These are phyloP conservation scores for Amphichorda felina DNA, from an alignment of 2,329 filamentous ascomycete genomes.

Conservation along the genomic window DNA sequence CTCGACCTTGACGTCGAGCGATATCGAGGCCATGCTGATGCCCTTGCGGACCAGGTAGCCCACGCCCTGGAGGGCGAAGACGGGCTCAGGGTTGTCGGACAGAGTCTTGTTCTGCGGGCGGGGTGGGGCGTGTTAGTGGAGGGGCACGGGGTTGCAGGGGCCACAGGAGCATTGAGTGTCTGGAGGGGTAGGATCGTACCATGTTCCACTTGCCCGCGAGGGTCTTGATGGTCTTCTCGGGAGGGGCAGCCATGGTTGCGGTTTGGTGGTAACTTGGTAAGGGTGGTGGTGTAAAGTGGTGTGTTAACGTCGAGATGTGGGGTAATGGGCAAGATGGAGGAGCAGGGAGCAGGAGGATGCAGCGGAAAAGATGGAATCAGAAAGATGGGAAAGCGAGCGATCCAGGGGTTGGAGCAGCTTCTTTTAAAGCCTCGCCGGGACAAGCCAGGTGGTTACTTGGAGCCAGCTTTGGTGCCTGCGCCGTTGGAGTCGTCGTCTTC, in stretches of 20 bases:
- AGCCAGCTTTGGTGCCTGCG: no score
- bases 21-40: constrained; percentile 57
- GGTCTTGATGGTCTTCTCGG: constrained; percentile 52
- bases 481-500: no score
- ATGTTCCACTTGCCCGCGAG: constrained; percentile 59
- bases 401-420: no score
- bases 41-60: constrained; percentile 63
- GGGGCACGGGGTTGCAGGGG: no score
- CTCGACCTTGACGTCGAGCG: constrained; percentile 49
- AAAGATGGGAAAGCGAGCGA: no score
- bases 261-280: not conserved
- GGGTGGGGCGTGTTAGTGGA: not conserved
- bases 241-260: constrained; percentile 57
- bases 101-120: constrained; percentile 60
- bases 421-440: no score
- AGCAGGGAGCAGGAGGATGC: no score
- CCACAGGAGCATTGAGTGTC: no score
- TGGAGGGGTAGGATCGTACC: constrained; percentile 31
- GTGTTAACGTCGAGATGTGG: not conserved
- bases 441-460: no score
- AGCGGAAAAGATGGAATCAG: no score
- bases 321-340: not conserved
- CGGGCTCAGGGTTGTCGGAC: constrained; percentile 56
- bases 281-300: not conserved
- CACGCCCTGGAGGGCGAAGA: constrained; percentile 62